Evolutionary conservation across 768 basidiomycete species (phyloP), one percentile per base, ranked within the genome.

Genomic region (Cubamyces sp.): DNA sequence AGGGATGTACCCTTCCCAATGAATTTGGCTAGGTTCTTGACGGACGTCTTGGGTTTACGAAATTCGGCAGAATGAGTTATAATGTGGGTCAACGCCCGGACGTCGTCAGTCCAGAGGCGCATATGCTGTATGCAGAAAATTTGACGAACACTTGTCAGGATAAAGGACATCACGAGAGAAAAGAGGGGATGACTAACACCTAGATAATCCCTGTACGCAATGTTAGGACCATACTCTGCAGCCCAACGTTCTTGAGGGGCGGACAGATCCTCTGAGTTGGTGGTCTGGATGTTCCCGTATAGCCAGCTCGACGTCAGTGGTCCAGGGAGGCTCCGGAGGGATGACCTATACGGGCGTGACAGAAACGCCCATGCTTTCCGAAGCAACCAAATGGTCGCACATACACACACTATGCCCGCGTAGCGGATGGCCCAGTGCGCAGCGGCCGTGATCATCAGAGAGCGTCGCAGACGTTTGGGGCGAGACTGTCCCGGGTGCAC

Each of bases 11-110:
- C 79, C 66, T 71, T 67, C 0, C 79, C 80, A 18, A 88, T 72
- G 28, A 87, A 67, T 11, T 71, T 72, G 14, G 71, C 61, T 5
- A 88, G 69, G 37, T 58, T 69, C 42, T 71, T 76, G 14, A 82
- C 76, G 4, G 74, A 64, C 1, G 66, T 62, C 12, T 77, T 75
- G 0, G 87, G 79, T 66, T 90, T 91, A 60, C 83, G 82, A 62
- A 86, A 91, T 39, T 78, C 74, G 34, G 80, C 71, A n/a, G 75
- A 75, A 57, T 88, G 84, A 62, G 80, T 78, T 12, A 92, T 74
- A 53, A 94, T 77, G 66, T 92, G 85, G 49, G 81, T 80, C 41
- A 92, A 39, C 0, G 88, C 90, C 30, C 83, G 82, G 0, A 82
- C 74, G 66, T 92, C 91, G 59, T 78, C 70, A 1, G 65, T 66